Evolutionary conservation across 345 rosid species (phyloP), one percentile per base, ranked within the genome.

Genomic region (Theobroma cacao): DNA sequence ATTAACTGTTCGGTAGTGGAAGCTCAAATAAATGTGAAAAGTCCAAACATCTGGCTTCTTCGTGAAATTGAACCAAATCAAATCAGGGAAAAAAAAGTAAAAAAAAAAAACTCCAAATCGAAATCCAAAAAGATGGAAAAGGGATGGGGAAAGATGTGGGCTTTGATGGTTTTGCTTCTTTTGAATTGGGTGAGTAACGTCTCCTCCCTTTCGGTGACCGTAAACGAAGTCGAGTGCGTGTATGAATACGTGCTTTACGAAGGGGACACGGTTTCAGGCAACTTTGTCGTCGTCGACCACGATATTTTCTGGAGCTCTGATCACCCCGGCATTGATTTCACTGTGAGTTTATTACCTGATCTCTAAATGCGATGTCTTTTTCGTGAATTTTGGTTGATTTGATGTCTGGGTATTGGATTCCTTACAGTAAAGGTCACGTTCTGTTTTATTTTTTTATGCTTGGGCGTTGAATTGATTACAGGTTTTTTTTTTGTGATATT

Each of bases 301-400:
- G 99, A 94, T 78, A 94, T 96, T 84, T 96, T 94, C 93, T 96
- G 98, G 99, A 81, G 89, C 82, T 88, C 97, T 24, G 99, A 96
- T 87, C 99, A 96, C 83, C 97, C 97, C 48, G 99, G 99, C 77
- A 89, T 94, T 81, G 99, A 96, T 89, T 90, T 96, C 78, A 88
- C 81, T 22, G 99, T 96, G 47, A 88, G 85, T 34, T 30, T 40
- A 41, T 40, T 6, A 24, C 1, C 26, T 22, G 2, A n/a, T 36
- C 22, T 33, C 15, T 40, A 31, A 14, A 33, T 55, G 79, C 28
- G 4, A 53, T 68, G 78, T 59, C 14, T 26, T 68, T 36, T 22
- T 52, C 59, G 18, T 45, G 6, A 24, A 12, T 40, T 74, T 65
- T 18, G 4, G 11, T 43, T 48, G 36, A 31, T 17, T 78, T 28